phyloP scores from a whole-genome alignment of 2,329 filamentous ascomycete genomes.

The Ophiobolus disseminans region DNA sequence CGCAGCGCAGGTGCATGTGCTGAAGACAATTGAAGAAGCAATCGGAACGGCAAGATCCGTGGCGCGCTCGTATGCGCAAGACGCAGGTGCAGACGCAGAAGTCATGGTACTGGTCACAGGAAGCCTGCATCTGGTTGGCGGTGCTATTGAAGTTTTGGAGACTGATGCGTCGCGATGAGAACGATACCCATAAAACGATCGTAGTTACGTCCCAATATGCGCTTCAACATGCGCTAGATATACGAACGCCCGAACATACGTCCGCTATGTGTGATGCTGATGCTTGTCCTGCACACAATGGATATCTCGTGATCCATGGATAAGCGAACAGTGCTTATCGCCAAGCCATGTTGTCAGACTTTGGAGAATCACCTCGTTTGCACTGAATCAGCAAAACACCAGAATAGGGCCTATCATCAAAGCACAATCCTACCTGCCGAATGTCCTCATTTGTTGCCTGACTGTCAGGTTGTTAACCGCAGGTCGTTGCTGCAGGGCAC shows the following conservation, averaged over 20 bases:
- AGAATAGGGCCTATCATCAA: too few relatives aligned
- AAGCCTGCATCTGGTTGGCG: conserved; percentile 84
- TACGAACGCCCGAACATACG: too few relatives aligned
- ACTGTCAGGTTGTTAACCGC: too few relatives aligned
- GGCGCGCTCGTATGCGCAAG: conserved; percentile 36
- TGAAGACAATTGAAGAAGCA: conserved; percentile 73
- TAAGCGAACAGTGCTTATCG: too few relatives aligned
- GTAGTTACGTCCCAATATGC: conserved; percentile 2
- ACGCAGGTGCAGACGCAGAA: conserved; percentile 45
- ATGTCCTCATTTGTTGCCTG: too few relatives aligned
- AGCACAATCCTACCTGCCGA: too few relatives aligned
- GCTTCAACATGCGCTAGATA: conserved; percentile 30
- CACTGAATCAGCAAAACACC: not conserved
- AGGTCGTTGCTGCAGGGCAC: too few relatives aligned
- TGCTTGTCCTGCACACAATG: too few relatives aligned
- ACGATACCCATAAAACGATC: conserved; percentile 22
- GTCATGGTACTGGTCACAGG: conserved; percentile 78
- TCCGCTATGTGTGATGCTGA: too few relatives aligned
- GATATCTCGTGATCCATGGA: too few relatives aligned
- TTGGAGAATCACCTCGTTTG: not conserved
- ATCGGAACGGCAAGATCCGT: conserved; percentile 63
- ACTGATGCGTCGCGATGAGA: conserved; percentile 22
- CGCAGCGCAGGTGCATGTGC: conserved; percentile 61
- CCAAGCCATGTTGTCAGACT: not conserved
- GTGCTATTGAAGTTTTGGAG: conserved; percentile 76